These are phyloP conservation scores for Phytophthora multivora DNA, from an alignment of 352 stramenopile genomes.

Conservation along the genomic window DNA sequence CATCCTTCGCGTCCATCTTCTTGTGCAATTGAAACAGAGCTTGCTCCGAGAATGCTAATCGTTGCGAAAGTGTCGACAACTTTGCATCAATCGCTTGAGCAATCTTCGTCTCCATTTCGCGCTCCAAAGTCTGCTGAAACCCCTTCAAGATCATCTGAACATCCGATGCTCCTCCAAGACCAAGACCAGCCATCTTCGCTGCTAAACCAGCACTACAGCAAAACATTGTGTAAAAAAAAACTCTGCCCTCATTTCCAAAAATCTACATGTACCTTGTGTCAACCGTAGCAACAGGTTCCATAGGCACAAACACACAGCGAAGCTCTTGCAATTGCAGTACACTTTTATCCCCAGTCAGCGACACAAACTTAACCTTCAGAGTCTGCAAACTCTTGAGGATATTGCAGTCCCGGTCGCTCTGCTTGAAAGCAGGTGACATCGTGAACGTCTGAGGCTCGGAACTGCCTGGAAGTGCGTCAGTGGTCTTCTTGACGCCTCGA, in stretches of 20 bases:
- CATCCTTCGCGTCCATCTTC: slow-evolving; percentile 47
- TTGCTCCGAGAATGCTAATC: slow-evolving; percentile 69
- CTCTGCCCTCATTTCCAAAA: not conserved
- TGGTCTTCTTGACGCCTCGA: slow-evolving; percentile 39
- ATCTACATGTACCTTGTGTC: slow-evolving; percentile 15
- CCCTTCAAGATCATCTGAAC: slow-evolving; percentile 47
- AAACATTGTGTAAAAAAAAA: not conserved
- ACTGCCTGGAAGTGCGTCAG: not conserved
- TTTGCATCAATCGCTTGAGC: slow-evolving; percentile 61
- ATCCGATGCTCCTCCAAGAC: slow-evolving; percentile 8
- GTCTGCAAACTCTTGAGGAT: slow-evolving; percentile 60
- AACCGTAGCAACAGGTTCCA: slow-evolving; percentile 22
- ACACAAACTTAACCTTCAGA: slow-evolving; percentile 77
- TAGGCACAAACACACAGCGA: slow-evolving; percentile 45
- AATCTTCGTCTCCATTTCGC: slow-evolving; percentile 75
- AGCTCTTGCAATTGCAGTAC: slow-evolving; percentile 44
- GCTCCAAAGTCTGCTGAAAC: slow-evolving; percentile 70
- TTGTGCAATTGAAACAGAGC: slow-evolving; percentile 67
- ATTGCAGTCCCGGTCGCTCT: slow-evolving; percentile 46
- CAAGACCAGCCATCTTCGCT: slow-evolving; percentile 19
- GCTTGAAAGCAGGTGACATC: slow-evolving; percentile 53
- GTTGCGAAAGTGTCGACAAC: slow-evolving; percentile 52
- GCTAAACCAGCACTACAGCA: slow-evolving; percentile 17
- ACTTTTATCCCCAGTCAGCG: slow-evolving; percentile 62
- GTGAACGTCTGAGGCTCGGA: slow-evolving; percentile 39